phyloP scores from a whole-genome alignment of 768 basidiomycete species.

The Suillus placidus region DNA sequence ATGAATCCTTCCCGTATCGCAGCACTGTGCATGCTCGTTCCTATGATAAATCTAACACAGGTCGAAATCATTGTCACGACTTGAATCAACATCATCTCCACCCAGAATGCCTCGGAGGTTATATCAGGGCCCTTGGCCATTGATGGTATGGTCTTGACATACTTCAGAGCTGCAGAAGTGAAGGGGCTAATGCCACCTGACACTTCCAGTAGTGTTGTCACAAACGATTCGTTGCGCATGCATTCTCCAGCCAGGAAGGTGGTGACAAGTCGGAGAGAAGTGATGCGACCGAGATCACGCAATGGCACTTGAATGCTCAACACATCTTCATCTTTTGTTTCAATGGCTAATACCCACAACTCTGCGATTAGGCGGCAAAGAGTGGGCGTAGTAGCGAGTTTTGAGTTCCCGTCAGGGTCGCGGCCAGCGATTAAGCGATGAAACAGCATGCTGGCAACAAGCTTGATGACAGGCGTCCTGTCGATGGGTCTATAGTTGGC shows the following conservation, averaged over 20 bases:
- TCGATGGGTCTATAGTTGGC: background rate
- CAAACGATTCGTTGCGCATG: background rate
- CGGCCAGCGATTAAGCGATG: background rate
- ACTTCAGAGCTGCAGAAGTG: background rate
- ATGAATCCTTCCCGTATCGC: conserved; percentile 3
- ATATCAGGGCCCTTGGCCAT: background rate
- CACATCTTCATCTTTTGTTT: background rate
- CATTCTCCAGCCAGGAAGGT: background rate
- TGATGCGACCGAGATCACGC: background rate
- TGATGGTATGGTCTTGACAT: background rate
- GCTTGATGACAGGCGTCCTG: background rate
- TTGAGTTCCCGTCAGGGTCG: background rate
- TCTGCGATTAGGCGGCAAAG: background rate
- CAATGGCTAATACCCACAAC: background rate
- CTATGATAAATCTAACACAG: background rate
- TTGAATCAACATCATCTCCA: background rate
- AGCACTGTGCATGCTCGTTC: background rate
- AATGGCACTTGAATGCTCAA: background rate
- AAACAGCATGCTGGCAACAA: background rate
- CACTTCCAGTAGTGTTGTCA: background rate
- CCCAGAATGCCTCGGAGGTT: too few species aligned
- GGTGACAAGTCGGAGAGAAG: background rate
- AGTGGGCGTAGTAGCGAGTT: background rate
- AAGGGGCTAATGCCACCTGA: background rate
- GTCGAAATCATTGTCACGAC: background rate